These are phyloP conservation scores for Xylaria sp. DNA, from an alignment of 2,329 filamentous ascomycete species.

Conservation along the genomic window DNA sequence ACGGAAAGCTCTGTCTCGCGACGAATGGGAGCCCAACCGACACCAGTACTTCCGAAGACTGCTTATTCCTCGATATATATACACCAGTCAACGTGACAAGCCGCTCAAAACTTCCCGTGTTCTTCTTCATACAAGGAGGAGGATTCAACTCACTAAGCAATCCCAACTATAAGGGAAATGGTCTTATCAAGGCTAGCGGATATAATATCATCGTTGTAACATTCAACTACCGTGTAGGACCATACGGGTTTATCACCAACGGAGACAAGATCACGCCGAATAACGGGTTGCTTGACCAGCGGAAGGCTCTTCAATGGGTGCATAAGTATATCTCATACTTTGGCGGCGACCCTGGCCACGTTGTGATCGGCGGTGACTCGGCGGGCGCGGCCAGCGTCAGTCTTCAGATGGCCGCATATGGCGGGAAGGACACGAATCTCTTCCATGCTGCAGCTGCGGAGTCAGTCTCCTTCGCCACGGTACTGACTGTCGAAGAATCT, in stretches of 20 bases:
- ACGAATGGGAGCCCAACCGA: slow-evolving; percentile 39
- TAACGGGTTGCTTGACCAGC: slow-evolving; percentile 76
- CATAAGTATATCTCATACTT: slow-evolving; percentile 73
- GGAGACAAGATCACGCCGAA: slow-evolving; percentile 69
- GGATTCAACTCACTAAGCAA: slow-evolving; percentile 65
- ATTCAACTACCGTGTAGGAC: slow-evolving; percentile 81
- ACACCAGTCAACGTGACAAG: slow-evolving; percentile 65
- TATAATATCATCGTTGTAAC: slow-evolving; percentile 75
- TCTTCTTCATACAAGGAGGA: slow-evolving; percentile 68
- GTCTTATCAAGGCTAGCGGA: slow-evolving; percentile 68
- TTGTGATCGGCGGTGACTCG: slow-evolving; percentile 75
- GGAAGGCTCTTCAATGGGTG: slow-evolving; percentile 76
- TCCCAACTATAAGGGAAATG: slow-evolving; percentile 68
- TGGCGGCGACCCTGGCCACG: slow-evolving; percentile 74
- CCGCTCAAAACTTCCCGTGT: slow-evolving; percentile 70
- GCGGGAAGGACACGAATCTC: slow-evolving; percentile 59
- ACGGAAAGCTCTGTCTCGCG: slow-evolving; percentile 45
- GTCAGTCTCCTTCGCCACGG: slow-evolving; percentile 63
- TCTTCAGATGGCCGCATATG: slow-evolving; percentile 69
- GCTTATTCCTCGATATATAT: slow-evolving; percentile 74
- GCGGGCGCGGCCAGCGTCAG: slow-evolving; percentile 75
- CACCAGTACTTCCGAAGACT: slow-evolving; percentile 65
- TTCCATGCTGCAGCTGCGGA: slow-evolving; percentile 64
- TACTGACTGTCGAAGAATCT: slow-evolving; percentile 59
- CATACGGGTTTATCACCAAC: slow-evolving; percentile 76